Conservation (phyloP, 306 rosid species). For the Rubus parviflorus region DNA sequence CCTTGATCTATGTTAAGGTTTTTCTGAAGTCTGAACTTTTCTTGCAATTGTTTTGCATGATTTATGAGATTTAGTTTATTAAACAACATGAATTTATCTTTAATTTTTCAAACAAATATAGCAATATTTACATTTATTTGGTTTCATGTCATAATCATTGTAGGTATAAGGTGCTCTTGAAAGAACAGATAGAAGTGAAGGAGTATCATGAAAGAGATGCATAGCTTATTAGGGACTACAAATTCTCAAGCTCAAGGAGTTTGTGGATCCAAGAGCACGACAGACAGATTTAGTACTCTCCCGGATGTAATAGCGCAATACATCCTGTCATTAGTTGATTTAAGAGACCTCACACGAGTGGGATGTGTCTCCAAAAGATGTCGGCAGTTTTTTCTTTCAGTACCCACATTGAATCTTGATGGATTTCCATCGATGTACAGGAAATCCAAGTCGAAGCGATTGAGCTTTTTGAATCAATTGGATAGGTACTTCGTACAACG, state of each 20-base stretch:
- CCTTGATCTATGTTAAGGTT: no score
- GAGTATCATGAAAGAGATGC: neutral
- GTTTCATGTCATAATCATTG: neutral
- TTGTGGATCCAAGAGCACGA: neutral
- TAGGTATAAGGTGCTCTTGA: neutral
- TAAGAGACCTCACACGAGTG: neutral
- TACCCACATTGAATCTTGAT: neutral
- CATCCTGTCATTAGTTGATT: neutral
- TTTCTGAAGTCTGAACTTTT: no score
- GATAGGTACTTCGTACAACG: neutral
- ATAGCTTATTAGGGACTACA: neutral
- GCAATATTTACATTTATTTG: neutral
- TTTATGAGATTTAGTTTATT: no score
- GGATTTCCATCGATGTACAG: neutral
- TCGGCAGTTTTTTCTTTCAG: neutral
- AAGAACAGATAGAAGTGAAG: neutral
- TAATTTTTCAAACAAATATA: no score
- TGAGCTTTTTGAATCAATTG: neutral
- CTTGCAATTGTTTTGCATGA: no score
- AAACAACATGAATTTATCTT: no score
- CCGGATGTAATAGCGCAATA: neutral
- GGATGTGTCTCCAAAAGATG: constrained; percentile 3
- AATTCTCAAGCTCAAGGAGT: neutral
- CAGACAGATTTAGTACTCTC: neutral
- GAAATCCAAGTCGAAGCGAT: neutral